Evolutionary conservation across 2,329 filamentous ascomycete genomes (phyloP), one percentile per base, ranked within the genome.

Genomic region (Pseudogymnoascus sp.): DNA sequence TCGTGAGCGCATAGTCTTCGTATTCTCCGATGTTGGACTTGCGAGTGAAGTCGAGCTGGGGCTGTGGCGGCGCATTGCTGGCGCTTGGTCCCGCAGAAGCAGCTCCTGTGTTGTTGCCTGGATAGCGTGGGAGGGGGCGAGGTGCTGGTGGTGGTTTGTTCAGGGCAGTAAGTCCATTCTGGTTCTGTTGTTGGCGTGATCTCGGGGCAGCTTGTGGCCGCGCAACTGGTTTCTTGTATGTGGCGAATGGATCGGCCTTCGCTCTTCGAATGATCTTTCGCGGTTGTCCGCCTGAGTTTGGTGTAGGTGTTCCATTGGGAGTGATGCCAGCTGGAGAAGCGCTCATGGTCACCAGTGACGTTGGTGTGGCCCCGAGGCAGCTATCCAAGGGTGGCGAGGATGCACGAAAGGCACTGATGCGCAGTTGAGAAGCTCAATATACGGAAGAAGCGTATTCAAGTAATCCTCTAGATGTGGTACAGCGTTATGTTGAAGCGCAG

Each of bases 1-100:
- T 90, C 67, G 91, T 85, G 16, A 97, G 81, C 12, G 91, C 90
- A 69, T 79, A 87, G 70, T 86, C 86, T 21, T 77, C 75, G 26
- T 72, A 73, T 16, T 70, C 69, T 1, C 75, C 77, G 0, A 73
- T 71, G 2, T 79, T 77, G 1, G 80, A 77, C 29, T 81, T 77
- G 54, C 81, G 78, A 3, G 82, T 83, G 85, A 85, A 87, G 47
- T 85, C 85, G 45, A 79, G 81, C 69, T 82, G 79, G 66, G 78
- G 74, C 64, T 74, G 73, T 57, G 79, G 80, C 64, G 76, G 72
- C 36, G 75, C 76, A 60, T 80, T 78, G 23, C 78, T 76, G 42
- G 70, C 75, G 21, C 16, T 39, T 11, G 63, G 57, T 18, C 40
- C 45, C 4, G 16, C 42, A 37, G 67, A 65, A 10, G 64, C 36